Base-by-base conservation (phyloP, 1,284 basidiomycete species). In the Anthracocystis setariae region DNA sequence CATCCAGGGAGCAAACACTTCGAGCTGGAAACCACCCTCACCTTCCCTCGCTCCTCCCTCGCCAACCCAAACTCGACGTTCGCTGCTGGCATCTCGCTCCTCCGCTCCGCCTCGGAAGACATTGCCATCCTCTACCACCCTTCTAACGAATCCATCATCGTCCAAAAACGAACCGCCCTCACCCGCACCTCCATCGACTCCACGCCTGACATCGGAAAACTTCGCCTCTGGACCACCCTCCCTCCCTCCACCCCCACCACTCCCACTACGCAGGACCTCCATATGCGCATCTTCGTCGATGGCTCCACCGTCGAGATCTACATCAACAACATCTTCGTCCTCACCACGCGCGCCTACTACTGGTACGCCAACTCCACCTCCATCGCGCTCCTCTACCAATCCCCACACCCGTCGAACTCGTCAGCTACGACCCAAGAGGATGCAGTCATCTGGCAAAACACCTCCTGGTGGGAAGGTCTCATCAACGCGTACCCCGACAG, bases 391-490 rank as follows among this genome's bases (percentile, higher is more conserved):
- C 53, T 60, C 1, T 62, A 65, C n/a, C 61, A 60, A 38, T n/a
- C 58, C 1, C 62, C 68, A 2, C 40, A 47, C 21, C 23, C 24
- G 9, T 10, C 17, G 10, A 42, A 23, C 40, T 23, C 20, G 10
- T 23, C 17, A 4, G 13, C 17, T 20, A 15, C 13, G 23, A 20
- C n/a, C 15, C 3, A 21, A 3, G 45, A 24, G 18, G 15, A n/a
- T 15, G n/a, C 39, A n/a, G 64, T 67, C 3, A 44, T 35, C 18
- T 49, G 46, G 23, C n/a, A 10, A 17, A 50, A 53, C 24, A 46
- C 50, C 23, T 24, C 29, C 3, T 71, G 68, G 68, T 71, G 68
- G 68, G 53, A 71, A 39, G 68, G 68, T 8, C 39, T 71, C 27
- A 27, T 65, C 24, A 33, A 65, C 23, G 68, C 68, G 5, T 71